A percentile compares a stretch with the other conserved stretches of the same genome.
phyloP scores from a whole-genome alignment of 306 rosid genomes.

The Begonia loranthoides region DNA sequence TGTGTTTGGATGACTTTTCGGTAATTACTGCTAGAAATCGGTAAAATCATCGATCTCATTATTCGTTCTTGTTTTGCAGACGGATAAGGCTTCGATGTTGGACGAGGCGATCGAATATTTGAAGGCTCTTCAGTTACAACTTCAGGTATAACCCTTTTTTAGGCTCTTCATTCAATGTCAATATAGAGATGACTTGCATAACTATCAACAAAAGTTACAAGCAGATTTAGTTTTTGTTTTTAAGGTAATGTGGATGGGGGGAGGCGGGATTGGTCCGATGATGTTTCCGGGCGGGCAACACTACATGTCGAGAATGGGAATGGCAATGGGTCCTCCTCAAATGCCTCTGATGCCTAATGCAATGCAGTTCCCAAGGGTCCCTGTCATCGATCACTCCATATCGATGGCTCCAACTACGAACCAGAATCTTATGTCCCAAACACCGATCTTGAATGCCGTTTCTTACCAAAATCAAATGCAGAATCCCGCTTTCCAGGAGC shows the following conservation, averaged over 20 bases:
- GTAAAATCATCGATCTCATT: too few relatives aligned
- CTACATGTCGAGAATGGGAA: slow-evolving; percentile 32
- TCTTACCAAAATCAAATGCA: slow-evolving; percentile 55
- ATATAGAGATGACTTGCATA: neutral
- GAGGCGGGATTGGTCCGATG: slow-evolving; percentile 66
- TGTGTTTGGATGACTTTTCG: too few relatives aligned
- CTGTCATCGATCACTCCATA: slow-evolving; percentile 33
- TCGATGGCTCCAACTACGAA: slow-evolving; percentile 7
- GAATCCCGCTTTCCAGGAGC: slow-evolving; percentile 48
- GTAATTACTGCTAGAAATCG: too few relatives aligned
- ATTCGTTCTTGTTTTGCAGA: slow-evolving; percentile 29
- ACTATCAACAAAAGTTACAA: neutral
- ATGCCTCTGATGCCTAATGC: slow-evolving; percentile 15
- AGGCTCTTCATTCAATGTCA: too few relatives aligned
- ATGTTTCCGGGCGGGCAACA: slow-evolving; percentile 71
- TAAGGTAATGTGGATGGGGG: slow-evolving; percentile 95
- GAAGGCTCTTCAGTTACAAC: slow-evolving; percentile 81
- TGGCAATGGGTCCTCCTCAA: slow-evolving; percentile 44
- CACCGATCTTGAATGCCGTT: slow-evolving; percentile 19
- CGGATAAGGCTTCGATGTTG: slow-evolving; percentile 81
- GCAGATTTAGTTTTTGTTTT: slow-evolving; percentile 2
- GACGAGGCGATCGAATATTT: slow-evolving; percentile 85
- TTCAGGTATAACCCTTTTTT: slow-evolving; percentile 40
- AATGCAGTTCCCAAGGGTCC: slow-evolving; percentile 35
- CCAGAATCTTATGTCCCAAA: slow-evolving; percentile 23